Percentiles rank a stretch among this genome's conserved stretches.
phyloP scores from a whole-genome alignment of 768 basidiomycete genomes.

The Tephrocybe sp. region DNA sequence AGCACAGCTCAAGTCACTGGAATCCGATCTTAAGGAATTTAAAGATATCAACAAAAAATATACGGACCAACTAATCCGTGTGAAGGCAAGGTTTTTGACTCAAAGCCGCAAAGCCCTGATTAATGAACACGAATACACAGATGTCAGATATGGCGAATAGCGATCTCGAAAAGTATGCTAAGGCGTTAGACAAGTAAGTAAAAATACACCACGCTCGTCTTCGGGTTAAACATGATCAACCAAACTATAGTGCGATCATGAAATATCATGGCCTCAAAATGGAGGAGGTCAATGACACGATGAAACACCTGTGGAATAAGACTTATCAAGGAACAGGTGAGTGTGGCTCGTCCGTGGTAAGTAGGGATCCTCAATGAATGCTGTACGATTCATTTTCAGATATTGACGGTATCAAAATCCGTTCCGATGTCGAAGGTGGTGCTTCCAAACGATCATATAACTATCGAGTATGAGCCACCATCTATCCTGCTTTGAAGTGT shows the following conservation, averaged over 20 bases:
- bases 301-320: constrained; percentile 97
- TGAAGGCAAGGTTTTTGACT: constrained; percentile 61
- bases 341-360: no score
- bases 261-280: constrained; percentile 96
- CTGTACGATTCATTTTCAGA: constrained; percentile 46
- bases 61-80: constrained; percentile 88
- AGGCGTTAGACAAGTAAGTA: constrained; percentile 91
- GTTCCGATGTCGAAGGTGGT: constrained; percentile 89
- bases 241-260: constrained; percentile 83
- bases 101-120: not conserved
- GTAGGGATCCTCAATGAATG: not conserved
- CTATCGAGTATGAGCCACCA: constrained; percentile 66
- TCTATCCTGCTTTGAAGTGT: constrained; percentile 4
- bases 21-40: constrained; percentile 79
- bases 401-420: constrained; percentile 95
- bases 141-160: constrained; percentile 98
- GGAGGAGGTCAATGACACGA: constrained; percentile 99
- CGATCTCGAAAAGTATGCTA: constrained; percentile 96
- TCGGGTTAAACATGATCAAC: constrained; percentile 4
- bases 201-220: not conserved
- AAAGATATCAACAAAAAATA: constrained; percentile 85
- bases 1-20: constrained; percentile 60
- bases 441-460: constrained; percentile 94
- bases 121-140: constrained; percentile 34
- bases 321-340: constrained; percentile 97